phyloP scores from a whole-genome alignment of 1,284 basidiomycete species.

The Pholiota adiposa region DNA sequence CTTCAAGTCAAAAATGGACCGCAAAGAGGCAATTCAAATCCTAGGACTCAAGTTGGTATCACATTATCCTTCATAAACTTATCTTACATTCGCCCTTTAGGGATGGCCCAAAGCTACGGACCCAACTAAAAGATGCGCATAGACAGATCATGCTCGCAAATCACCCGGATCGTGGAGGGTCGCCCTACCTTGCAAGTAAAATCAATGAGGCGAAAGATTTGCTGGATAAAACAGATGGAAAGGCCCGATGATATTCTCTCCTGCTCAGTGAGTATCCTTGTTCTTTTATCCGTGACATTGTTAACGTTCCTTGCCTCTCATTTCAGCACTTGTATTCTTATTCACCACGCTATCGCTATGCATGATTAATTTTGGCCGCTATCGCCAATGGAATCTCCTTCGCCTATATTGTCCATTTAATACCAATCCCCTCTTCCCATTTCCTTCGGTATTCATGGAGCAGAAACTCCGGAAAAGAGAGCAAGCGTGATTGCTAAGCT shows the following conservation, averaged over 20 bases:
- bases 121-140: slow-evolving; percentile 87
- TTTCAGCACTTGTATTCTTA: slow-evolving; percentile 11
- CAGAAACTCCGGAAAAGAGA: too few species aligned
- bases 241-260: slow-evolving; percentile 14
- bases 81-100: slow-evolving; percentile 43
- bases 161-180: slow-evolving; percentile 95
- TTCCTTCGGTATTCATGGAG: too few species aligned
- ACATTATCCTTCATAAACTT: slow-evolving; percentile 14
- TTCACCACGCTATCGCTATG: background rate
- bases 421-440: background rate
- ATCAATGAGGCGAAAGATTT: slow-evolving; percentile 79
- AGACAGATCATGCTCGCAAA: slow-evolving; percentile 93
- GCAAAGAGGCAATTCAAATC: slow-evolving; percentile 90
- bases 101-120: slow-evolving; percentile 74
- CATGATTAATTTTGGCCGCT: background rate
- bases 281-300: background rate
- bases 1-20: slow-evolving; percentile 96
- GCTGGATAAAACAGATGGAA: slow-evolving; percentile 24
- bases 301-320: background rate
- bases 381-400: background rate
- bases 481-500: background rate
- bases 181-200: slow-evolving; percentile 97
- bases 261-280: background rate
- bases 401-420: background rate
- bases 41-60: slow-evolving; percentile 87